A percentile compares a stretch with the other conserved stretches of the same genome.
These are phyloP conservation scores for Neofusicoccum kwambonambiense DNA, from an alignment of 2,329 filamentous ascomycete genomes.

Conservation along the genomic window DNA sequence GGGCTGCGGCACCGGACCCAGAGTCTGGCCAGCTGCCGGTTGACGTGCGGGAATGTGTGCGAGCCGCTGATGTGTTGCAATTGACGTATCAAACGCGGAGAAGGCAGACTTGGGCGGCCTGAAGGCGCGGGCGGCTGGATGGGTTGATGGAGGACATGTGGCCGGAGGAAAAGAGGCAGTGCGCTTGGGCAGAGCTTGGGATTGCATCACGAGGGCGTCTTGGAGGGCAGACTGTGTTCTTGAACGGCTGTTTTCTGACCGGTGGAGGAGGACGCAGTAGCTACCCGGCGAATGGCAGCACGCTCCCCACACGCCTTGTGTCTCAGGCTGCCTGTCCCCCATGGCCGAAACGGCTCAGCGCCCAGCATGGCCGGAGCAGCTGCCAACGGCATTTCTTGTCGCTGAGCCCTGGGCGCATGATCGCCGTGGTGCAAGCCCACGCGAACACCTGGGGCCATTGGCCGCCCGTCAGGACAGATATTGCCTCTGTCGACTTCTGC, in stretches of 20 bases:
- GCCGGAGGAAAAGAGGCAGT: background rate
- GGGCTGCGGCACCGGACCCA: conserved; percentile 27
- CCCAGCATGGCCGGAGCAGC: background rate
- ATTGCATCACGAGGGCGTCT: background rate
- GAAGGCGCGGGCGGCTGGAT: background rate
- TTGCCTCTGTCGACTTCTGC: background rate
- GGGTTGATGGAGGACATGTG: background rate
- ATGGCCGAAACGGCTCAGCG: background rate
- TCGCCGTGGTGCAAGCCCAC: background rate
- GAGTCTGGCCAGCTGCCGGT: conserved; percentile 46
- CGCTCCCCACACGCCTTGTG: background rate
- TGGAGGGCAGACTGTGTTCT: background rate
- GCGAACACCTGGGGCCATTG: background rate
- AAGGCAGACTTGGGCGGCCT: background rate
- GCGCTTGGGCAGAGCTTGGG: background rate
- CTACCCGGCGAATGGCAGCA: background rate
- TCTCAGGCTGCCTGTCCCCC: background rate
- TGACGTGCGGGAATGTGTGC: conserved; percentile 54
- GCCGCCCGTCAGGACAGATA: background rate
- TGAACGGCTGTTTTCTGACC: background rate
- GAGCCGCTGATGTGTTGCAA: conserved; percentile 55
- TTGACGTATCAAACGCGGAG: conserved; percentile 18
- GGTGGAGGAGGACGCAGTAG: background rate
- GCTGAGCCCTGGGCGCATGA: background rate
- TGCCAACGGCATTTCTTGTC: background rate